Percentiles rank a stretch among this genome's conserved stretches.
Evolutionary conservation across 2,329 filamentous ascomycete genomes (phyloP).

Genomic region (Colletotrichum camelliae): DNA sequence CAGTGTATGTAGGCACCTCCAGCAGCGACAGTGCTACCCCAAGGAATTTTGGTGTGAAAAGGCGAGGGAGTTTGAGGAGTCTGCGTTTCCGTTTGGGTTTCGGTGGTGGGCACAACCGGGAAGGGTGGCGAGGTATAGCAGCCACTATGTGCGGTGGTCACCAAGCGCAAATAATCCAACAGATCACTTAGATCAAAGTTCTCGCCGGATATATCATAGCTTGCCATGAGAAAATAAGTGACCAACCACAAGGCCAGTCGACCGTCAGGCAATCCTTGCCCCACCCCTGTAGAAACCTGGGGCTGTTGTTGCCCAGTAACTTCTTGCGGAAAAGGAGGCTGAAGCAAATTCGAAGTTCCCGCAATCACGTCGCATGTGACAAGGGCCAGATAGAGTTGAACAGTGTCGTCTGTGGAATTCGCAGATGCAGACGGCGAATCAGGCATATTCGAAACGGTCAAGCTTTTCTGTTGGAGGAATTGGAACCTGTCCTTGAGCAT

Average conservation of each 20-base stretch:
- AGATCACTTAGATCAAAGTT: not conserved
- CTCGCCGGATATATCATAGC: not conserved
- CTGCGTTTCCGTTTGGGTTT: not conserved
- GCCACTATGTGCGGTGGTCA: not conserved
- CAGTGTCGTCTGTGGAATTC: not conserved
- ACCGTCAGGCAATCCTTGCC: not conserved
- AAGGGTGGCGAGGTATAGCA: not conserved
- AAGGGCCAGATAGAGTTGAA: not conserved
- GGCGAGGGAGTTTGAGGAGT: not conserved
- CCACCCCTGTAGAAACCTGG: not conserved
- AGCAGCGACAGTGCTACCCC: not conserved
- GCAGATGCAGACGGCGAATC: not conserved
- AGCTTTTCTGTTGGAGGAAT: not conserved
- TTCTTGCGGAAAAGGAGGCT: not conserved
- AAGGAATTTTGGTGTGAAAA: not conserved
- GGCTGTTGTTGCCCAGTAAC: not conserved
- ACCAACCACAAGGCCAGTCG: not conserved
- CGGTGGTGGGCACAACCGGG: not conserved
- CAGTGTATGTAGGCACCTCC: not conserved
- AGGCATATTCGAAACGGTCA: not conserved
- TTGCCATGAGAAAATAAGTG: not conserved
- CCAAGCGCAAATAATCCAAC: not conserved
- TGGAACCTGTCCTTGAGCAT: not conserved
- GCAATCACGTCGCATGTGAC: not conserved
- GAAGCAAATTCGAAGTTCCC: not conserved